Evolutionary conservation across 768 basidiomycete species (phyloP).

Genomic region (Lentinula aciculospora): DNA sequence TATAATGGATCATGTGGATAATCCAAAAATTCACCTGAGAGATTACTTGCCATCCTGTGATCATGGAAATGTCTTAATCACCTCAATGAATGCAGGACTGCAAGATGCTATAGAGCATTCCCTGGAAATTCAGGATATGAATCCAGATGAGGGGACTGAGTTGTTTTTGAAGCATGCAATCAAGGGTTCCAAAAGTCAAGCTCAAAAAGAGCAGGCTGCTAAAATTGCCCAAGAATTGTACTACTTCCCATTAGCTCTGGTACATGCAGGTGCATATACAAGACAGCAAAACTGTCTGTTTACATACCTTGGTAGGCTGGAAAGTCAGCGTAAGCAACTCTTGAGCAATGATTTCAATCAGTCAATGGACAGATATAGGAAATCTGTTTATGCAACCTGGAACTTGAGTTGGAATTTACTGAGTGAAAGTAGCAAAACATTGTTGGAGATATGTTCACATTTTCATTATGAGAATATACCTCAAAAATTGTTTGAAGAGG

Average conservation of each 20-base stretch:
- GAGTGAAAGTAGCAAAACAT: background rate
- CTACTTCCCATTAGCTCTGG: background rate
- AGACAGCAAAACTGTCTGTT: background rate
- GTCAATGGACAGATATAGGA: background rate
- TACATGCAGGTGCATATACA: conserved; percentile 4
- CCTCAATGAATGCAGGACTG: background rate
- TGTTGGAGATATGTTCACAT: background rate
- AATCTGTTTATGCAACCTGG: background rate
- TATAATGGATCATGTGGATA: conserved; percentile 11
- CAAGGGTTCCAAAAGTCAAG: background rate
- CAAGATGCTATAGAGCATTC: background rate
- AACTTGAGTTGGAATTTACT: conserved; percentile 3
- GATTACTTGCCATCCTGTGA: conserved; percentile 1
- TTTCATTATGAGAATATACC: background rate
- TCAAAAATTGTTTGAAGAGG: background rate
- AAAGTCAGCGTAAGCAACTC: background rate
- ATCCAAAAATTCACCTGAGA: background rate
- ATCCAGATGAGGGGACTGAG: background rate
- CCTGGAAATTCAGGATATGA: background rate
- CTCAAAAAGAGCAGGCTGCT: background rate
- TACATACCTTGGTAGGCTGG: background rate
- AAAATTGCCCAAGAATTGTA: background rate
- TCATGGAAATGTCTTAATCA: conserved; percentile 10
- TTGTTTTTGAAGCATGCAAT: background rate
- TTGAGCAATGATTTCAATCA: background rate